Conservation (phyloP, 2,329 filamentous ascomycete genomes). For the Oidium heveae region DNA sequence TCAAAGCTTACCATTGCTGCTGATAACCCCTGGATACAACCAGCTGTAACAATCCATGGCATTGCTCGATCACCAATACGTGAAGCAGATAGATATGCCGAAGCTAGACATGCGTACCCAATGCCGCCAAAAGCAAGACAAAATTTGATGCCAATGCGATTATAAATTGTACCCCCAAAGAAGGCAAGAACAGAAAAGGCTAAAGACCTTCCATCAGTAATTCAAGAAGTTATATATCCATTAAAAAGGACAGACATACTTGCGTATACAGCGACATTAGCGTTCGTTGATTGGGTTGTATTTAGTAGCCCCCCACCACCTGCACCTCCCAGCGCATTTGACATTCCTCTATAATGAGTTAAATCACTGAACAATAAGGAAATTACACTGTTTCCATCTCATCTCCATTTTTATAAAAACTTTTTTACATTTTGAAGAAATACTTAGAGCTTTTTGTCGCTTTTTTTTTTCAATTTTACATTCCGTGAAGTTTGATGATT, state of each 20-base stretch:
- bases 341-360: slow-evolving; percentile 27
- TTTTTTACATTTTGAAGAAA: no score
- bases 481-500: background rate
- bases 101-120: slow-evolving; percentile 53
- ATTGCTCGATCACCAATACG: slow-evolving; percentile 35
- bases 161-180: slow-evolving; percentile 54
- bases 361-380: background rate
- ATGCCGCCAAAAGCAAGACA: slow-evolving; percentile 49
- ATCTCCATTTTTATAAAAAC: no score
- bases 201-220: slow-evolving; percentile 14
- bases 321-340: slow-evolving; percentile 39
- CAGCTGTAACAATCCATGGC: slow-evolving; percentile 47
- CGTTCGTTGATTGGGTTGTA: slow-evolving; percentile 2
- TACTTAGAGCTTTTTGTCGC: no score
- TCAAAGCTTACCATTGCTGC: slow-evolving; percentile 32
- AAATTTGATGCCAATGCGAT: slow-evolving; percentile 43
- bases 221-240: background rate
- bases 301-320: slow-evolving; percentile 37
- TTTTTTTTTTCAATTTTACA: no score
- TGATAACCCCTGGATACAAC: slow-evolving; percentile 51
- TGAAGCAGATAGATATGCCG: slow-evolving; percentile 43
- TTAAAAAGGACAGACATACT: background rate
- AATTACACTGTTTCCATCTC: background rate
- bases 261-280: slow-evolving; percentile 3
- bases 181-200: slow-evolving; percentile 35